Evolutionary conservation across 768 basidiomycete genomes (phyloP).

Genomic region (Mycena galericulata): DNA sequence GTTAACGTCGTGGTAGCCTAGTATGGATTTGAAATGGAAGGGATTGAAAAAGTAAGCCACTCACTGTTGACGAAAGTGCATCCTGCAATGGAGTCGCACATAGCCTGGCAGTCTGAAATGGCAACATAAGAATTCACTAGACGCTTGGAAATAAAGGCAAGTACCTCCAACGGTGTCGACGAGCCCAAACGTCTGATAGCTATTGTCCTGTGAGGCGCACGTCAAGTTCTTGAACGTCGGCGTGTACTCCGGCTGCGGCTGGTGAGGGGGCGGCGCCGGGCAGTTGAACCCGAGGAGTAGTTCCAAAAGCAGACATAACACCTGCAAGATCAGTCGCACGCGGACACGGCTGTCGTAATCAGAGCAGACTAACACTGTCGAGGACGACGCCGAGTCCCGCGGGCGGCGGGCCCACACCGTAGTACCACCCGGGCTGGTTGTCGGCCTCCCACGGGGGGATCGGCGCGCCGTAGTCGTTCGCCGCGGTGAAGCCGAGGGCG

Average conservation of each 20-base stretch:
- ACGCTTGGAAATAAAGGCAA: background rate
- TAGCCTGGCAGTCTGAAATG: constrained; percentile 54
- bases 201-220: constrained; percentile 45
- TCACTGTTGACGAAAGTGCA: constrained; percentile 59
- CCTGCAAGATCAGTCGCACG: constrained; percentile 31
- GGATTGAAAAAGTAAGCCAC: constrained; percentile 28
- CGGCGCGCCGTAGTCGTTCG: constrained; percentile 54
- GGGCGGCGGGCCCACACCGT: constrained; percentile 47
- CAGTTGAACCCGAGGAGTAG: constrained; percentile 40
- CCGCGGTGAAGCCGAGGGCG: constrained; percentile 42
- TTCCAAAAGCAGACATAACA: constrained; percentile 38
- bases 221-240: constrained; percentile 44
- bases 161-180: constrained; percentile 48
- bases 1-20: constrained; percentile 61
- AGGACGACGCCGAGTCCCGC: constrained; percentile 46
- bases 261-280: constrained; percentile 32
- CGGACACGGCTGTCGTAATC: too few relatives aligned
- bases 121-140: background rate
- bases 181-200: constrained; percentile 50
- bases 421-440: constrained; percentile 58
- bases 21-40: constrained; percentile 34
- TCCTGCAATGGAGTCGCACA: constrained; percentile 55
- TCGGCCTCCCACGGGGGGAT: constrained; percentile 50
- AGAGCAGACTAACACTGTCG: constrained; percentile 7
- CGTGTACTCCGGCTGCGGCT: constrained; percentile 39